phyloP scores from a whole-genome alignment of 2,329 filamentous ascomycete species.

The Aureobasidium lini region DNA sequence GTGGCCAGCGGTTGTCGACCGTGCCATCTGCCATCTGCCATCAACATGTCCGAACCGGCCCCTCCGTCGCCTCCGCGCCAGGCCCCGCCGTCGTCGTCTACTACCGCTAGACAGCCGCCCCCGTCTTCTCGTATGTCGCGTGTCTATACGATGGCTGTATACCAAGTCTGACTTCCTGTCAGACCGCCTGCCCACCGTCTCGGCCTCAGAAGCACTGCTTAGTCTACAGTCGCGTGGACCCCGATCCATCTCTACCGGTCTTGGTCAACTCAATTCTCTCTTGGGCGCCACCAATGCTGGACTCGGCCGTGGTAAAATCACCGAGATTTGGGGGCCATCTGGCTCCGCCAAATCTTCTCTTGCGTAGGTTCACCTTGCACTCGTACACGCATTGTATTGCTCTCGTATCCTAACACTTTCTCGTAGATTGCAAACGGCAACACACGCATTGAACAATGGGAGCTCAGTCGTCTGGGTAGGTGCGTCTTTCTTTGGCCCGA shows the following conservation, averaged over 20 bases:
- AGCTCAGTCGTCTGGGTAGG: constrained; percentile 74
- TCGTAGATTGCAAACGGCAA: constrained; percentile 60
- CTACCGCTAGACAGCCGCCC: constrained; percentile 14
- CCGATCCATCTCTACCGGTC: constrained; percentile 41
- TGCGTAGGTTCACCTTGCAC: constrained; percentile 49
- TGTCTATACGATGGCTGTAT: background rate
- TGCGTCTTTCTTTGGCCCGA: constrained; percentile 36
- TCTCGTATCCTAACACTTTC: background rate
- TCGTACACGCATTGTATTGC: background rate
- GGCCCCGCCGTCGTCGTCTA: background rate
- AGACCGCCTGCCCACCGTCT: constrained; percentile 73
- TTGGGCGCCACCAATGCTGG: constrained; percentile 43
- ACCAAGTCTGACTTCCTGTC: constrained; percentile 5
- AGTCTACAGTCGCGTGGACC: constrained; percentile 47
- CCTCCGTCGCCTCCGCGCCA: background rate
- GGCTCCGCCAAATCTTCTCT: constrained; percentile 79
- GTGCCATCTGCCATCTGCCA: background rate
- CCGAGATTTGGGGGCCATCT: constrained; percentile 81
- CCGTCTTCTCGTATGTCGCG: constrained; percentile 32
- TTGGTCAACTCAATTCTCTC: constrained; percentile 40
- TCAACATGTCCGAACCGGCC: background rate
- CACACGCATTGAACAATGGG: constrained; percentile 54
- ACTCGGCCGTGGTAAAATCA: constrained; percentile 67
- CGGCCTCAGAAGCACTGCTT: constrained; percentile 64
- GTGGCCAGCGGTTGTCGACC: background rate